Conservation (phyloP, 805 yeast species). For the Sugiyamaella chiloensis region DNA sequence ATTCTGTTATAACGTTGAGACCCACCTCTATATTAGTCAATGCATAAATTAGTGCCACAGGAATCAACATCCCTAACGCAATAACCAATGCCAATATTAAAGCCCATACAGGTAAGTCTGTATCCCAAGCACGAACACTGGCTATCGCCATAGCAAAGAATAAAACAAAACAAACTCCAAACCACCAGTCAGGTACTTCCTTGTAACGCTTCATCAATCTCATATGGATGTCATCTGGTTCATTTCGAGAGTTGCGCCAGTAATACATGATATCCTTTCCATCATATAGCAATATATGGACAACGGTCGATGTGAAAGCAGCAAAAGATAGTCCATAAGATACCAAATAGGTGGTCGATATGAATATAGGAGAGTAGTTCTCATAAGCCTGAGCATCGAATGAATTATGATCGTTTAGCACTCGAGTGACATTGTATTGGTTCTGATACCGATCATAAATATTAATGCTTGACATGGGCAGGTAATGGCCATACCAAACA, state of each 20-base stretch:
- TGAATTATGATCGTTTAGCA: constrained; percentile 38
- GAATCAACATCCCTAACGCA: constrained; percentile 54
- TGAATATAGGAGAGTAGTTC: constrained; percentile 60
- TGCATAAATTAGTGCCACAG: constrained; percentile 59
- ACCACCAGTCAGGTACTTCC: constrained; percentile 69
- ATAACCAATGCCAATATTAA: constrained; percentile 52
- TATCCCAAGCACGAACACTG: constrained; percentile 40
- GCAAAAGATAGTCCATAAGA: constrained; percentile 63
- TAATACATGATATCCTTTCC: constrained; percentile 51
- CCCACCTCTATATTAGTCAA: constrained; percentile 60
- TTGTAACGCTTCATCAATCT: constrained; percentile 55
- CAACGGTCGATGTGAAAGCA: constrained; percentile 57
- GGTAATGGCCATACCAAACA: constrained; percentile 55
- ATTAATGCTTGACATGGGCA: constrained; percentile 52
- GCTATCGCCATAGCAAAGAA: constrained; percentile 47
- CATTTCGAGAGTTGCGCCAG: constrained; percentile 42
- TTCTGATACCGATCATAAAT: constrained; percentile 52
- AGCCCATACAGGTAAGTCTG: constrained; percentile 59
- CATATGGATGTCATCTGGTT: constrained; percentile 49
- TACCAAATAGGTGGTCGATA: constrained; percentile 56
- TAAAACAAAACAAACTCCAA: constrained; percentile 40
- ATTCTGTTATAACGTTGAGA: constrained; percentile 59
- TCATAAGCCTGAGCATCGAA: constrained; percentile 49
- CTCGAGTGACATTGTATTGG: constrained; percentile 47
- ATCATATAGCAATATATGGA: constrained; percentile 57